These are phyloP conservation scores for Gyrodon lividus DNA, from an alignment of 768 basidiomycete species.

Conservation along the genomic window DNA sequence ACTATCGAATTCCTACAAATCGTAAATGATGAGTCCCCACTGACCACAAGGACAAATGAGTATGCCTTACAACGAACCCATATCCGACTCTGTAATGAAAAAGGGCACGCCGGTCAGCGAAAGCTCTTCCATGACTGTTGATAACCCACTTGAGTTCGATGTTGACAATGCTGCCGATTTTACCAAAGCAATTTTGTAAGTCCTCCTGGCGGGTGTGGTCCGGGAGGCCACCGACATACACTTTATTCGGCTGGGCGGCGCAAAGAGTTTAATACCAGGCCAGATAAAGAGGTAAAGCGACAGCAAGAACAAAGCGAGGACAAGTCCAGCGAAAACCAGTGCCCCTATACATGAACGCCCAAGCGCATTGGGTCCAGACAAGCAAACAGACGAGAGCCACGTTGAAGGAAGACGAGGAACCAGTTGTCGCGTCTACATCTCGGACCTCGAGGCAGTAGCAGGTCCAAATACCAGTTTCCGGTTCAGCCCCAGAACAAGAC, in stretches of 20 bases:
- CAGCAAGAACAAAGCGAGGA: conserved; percentile 44
- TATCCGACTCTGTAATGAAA: conserved; percentile 64
- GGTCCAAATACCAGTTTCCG: conserved; percentile 24
- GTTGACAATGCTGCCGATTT: conserved; percentile 71
- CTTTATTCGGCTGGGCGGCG: conserved; percentile 86
- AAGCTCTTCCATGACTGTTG: conserved; percentile 10
- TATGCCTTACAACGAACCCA: conserved; percentile 77
- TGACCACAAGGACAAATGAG: not conserved
- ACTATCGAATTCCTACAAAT: conserved; percentile 73
- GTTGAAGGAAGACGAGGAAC: conserved; percentile 35
- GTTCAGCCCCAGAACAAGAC: conserved; percentile 18
- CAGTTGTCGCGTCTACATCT: conserved; percentile 28
- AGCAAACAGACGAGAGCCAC: conserved; percentile 31
- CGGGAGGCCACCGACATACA: conserved; percentile 88
- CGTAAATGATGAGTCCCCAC: conserved; percentile 7
- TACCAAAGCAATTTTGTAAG: conserved; percentile 81
- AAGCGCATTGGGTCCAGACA: conserved; percentile 35
- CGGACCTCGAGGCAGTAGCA: conserved; percentile 28
- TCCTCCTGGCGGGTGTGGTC: conserved; percentile 86
- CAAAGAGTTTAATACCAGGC: conserved; percentile 61
- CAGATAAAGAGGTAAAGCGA: conserved; percentile 49
- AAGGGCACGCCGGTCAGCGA: conserved; percentile 8
- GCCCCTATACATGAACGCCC: conserved; percentile 33
- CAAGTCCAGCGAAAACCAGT: conserved; percentile 35
- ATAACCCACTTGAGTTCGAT: conserved; percentile 82